Evolutionary conservation across 495 filamentous ascomycete species (phyloP).

Genomic region (Paragyromitra xinjiangensis): DNA sequence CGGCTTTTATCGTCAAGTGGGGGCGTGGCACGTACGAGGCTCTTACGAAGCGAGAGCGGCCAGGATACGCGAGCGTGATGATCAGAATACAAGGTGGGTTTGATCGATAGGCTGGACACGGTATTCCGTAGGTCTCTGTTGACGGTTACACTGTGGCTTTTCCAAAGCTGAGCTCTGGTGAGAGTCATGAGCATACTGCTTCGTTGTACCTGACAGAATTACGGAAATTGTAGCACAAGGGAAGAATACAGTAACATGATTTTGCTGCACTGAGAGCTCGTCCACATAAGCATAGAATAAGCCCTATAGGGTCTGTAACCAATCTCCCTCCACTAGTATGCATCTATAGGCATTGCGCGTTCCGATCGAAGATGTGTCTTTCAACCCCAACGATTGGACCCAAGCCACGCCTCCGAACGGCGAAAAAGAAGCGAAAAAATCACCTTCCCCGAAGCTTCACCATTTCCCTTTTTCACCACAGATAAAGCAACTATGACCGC

Average conservation of each 20-base stretch:
- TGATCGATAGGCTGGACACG: not conserved
- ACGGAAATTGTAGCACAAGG: not conserved
- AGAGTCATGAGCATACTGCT: too few relatives aligned
- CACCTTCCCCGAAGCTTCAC: constrained; percentile 31
- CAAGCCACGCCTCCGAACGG: not conserved
- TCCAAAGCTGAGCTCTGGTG: not conserved
- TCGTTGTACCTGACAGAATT: not conserved
- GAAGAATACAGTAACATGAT: not conserved
- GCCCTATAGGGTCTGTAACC: constrained; percentile 14
- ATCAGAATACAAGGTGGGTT: not conserved
- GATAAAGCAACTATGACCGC: not conserved
- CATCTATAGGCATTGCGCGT: not conserved
- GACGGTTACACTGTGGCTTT: too few relatives aligned
- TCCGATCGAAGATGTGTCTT: constrained; percentile 26
- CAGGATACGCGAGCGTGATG: constrained; percentile 19
- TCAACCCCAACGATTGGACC: constrained; percentile 20
- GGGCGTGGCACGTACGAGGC: constrained; percentile 30
- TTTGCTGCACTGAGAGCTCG: not conserved
- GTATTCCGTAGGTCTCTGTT: not conserved
- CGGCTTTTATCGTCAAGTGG: constrained; percentile 29
- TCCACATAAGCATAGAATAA: constrained; percentile 29
- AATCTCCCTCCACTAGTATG: constrained; percentile 2
- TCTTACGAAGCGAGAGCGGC: constrained; percentile 38
- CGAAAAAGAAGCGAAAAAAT: not conserved
- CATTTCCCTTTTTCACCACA: not conserved